Conservation (phyloP, 2,329 filamentous ascomycete species). For the Nothophaeocryptopus gaeumannii region DNA sequence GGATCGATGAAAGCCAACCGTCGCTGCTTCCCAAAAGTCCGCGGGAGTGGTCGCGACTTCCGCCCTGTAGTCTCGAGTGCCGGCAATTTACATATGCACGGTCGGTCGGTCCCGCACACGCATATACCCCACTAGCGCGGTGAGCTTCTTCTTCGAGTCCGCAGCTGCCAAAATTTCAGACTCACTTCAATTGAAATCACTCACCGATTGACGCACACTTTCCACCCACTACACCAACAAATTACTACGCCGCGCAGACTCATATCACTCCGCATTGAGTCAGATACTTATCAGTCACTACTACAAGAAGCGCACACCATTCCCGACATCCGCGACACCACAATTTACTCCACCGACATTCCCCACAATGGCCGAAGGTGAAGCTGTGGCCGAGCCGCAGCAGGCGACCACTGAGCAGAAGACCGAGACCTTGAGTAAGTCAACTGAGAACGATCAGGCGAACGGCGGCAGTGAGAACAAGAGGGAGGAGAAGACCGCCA, state of each 20-base stretch:
- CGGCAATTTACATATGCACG: too few species aligned
- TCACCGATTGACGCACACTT: constrained; percentile 4
- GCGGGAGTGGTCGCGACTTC: too few species aligned
- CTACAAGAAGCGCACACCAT: too few species aligned
- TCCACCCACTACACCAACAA: background rate
- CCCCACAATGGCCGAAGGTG: constrained; percentile 21
- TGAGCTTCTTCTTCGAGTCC: background rate
- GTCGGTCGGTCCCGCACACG: too few species aligned
- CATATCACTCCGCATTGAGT: too few species aligned
- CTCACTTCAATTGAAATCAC: background rate
- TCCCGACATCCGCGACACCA: constrained; percentile 4
- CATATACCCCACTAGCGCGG: too few species aligned
- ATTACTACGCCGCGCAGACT: background rate
- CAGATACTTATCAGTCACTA: too few species aligned
- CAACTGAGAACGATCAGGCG: constrained; percentile 17
- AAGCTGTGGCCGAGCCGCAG: constrained; percentile 20
- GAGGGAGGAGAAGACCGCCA: constrained; percentile 15
- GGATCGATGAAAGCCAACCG: too few species aligned
- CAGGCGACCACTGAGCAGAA: constrained; percentile 19
- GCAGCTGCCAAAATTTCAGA: background rate
- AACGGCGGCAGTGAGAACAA: constrained; percentile 17
- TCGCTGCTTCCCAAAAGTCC: too few species aligned
- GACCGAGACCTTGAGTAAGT: constrained; percentile 14
- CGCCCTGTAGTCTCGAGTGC: too few species aligned
- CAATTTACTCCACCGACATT: background rate